Evolutionary conservation across 495 filamentous ascomycete genomes (phyloP), one percentile per base, ranked within the genome.

Genomic region (Aspergillus diversus): DNA sequence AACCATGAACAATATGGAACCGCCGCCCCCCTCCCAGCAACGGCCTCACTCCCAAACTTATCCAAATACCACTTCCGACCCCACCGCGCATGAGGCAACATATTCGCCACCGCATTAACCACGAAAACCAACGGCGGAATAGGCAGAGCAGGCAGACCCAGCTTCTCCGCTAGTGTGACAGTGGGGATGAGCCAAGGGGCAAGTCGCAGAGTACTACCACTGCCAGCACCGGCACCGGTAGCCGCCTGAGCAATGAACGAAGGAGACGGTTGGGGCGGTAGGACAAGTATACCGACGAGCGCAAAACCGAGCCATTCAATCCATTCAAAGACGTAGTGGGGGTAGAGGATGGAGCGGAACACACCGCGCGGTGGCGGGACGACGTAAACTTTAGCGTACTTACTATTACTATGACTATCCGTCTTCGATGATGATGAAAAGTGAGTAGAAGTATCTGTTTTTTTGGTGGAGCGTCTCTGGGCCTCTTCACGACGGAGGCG

Each of bases 251-350:
- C 21, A 27, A 27, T 27, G 21, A 27, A 2, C 21, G 21, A 27
- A 27, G 21, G 21, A 11, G 13, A 57, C 17, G 17, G 16, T 17
- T 17, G 32, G 50, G 7, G 52, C 46, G 47, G n/a, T 39, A 64
- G 55, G 4, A 81, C 66, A 0, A 73, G 66, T 2, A 69, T 69
- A 5, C 81, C 86, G n/a, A 84, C 77, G 62, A 97, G 84, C 73
- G 86, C 92, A 70, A 92, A 99, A 0, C 95, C 95, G 17, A 83
- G 69, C 95, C 96, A 98, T 78, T 99, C 96, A 54, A 97, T 74
- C 95, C 95, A 99, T 81, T 99, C 95, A 63, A 86, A 90, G 53
- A 95, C 83, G 71, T 96, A 98, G 71, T 99, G 96, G 62, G 95
- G 93, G 77, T 90, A 96, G 57, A 98, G 82, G 69, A 97, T 85